Evolutionary conservation across 257 asterid genomes (phyloP).

Genomic region (Solanum pimpinellifolium): DNA sequence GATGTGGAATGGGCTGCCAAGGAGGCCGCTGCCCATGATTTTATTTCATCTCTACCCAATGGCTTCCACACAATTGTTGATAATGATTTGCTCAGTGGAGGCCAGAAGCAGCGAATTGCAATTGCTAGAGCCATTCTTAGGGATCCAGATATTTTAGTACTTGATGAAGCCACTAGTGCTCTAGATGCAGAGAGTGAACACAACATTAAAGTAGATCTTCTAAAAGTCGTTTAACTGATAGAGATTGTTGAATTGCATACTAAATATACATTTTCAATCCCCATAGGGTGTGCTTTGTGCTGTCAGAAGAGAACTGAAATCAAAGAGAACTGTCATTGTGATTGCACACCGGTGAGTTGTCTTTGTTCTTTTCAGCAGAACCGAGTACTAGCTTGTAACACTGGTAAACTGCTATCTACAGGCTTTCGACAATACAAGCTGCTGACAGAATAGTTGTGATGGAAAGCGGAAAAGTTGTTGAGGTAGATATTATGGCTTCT

Average conservation of each 20-base stretch:
- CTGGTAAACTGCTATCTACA: slow-evolving; percentile 20
- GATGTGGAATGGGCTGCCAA: slow-evolving; percentile 90
- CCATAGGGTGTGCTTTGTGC: slow-evolving; percentile 64
- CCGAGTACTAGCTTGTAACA: neutral
- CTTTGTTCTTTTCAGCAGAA: neutral
- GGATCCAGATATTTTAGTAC: slow-evolving; percentile 77
- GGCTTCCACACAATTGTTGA: slow-evolving; percentile 88
- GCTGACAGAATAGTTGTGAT: slow-evolving; percentile 82
- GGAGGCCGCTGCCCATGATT: slow-evolving; percentile 87
- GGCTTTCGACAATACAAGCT: slow-evolving; percentile 85
- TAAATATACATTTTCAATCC: slow-evolving; percentile 4
- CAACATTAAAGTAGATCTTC: slow-evolving; percentile 57
- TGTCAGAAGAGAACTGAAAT: slow-evolving; percentile 38
- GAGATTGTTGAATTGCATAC: neutral
- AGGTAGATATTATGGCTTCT: slow-evolving; percentile 34
- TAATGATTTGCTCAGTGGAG: slow-evolving; percentile 97
- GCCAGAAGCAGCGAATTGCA: slow-evolving; percentile 95
- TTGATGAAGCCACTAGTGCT: slow-evolving; percentile 98
- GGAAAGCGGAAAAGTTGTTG: slow-evolving; percentile 77
- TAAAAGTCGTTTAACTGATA: neutral
- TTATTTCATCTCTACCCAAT: slow-evolving; percentile 62
- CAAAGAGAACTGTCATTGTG: slow-evolving; percentile 63
- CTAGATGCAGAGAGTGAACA: slow-evolving; percentile 96
- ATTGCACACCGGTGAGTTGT: slow-evolving; percentile 70
- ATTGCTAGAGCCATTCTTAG: slow-evolving; percentile 89